A percentile compares a stretch with the other conserved stretches of the same genome.
Conservation (phyloP, 345 rosid genomes). For the Populus deltoides region DNA sequence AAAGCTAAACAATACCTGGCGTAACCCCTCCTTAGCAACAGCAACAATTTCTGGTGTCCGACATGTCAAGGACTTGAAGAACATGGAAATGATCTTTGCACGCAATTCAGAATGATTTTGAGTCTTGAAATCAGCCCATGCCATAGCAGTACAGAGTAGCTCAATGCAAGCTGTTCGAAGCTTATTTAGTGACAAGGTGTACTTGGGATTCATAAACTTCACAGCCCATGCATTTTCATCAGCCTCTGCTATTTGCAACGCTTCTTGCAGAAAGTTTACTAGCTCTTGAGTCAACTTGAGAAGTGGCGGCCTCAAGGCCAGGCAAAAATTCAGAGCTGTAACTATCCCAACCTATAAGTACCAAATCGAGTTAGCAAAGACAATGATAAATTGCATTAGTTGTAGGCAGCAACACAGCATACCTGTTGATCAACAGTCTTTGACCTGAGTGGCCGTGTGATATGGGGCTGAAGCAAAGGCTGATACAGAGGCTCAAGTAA, state of each 20-base stretch:
- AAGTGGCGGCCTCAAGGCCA: slow-evolving; percentile 97
- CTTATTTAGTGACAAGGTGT: slow-evolving; percentile 72
- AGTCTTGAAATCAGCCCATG: slow-evolving; percentile 93
- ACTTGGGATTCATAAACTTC: slow-evolving; percentile 86
- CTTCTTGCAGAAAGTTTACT: slow-evolving; percentile 97
- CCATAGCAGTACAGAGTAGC: slow-evolving; percentile 96
- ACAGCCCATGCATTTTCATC: slow-evolving; percentile 90
- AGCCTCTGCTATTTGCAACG: slow-evolving; percentile 95
- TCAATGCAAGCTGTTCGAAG: slow-evolving; percentile 97
- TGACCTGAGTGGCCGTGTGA: slow-evolving; percentile 77
- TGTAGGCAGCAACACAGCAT: neutral
- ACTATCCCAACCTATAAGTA: slow-evolving; percentile 84
- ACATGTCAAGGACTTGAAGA: slow-evolving; percentile 94
- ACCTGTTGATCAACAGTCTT: slow-evolving; percentile 99
- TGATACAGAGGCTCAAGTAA: slow-evolving; percentile 92
- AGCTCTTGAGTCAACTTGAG: slow-evolving; percentile 91
- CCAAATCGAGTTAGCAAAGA: slow-evolving; percentile 25
- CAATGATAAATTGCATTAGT: neutral
- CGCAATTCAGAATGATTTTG: slow-evolving; percentile 80
- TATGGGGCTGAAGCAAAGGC: slow-evolving; percentile 82
- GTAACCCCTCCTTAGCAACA: slow-evolving; percentile 96
- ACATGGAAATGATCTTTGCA: slow-evolving; percentile 93
- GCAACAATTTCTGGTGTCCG: slow-evolving; percentile 94
- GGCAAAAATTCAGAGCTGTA: slow-evolving; percentile 91
- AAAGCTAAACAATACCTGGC: slow-evolving; percentile 69